These are phyloP conservation scores for Skeletonema costatum DNA, from an alignment of 108 stramenopile species.

Conservation along the genomic window DNA sequence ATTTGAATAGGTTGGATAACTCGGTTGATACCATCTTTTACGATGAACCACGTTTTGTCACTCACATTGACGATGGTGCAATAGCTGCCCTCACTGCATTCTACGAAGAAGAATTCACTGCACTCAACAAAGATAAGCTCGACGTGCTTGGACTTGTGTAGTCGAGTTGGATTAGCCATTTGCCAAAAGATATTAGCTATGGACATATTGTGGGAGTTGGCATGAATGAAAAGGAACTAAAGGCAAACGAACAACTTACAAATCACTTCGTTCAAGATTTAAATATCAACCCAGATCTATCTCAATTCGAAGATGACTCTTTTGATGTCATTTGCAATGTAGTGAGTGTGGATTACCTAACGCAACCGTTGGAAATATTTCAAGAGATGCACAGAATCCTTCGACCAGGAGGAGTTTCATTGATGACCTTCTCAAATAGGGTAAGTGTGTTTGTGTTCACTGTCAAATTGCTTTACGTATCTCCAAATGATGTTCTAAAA, in stretches of 20 bases:
- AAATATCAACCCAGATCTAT: constrained; percentile 55
- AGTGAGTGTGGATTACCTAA: constrained; percentile 79
- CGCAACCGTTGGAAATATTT: constrained; percentile 68
- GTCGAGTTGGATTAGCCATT: constrained; percentile 75
- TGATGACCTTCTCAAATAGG: constrained; percentile 74
- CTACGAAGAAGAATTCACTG: constrained; percentile 55
- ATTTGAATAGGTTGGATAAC: constrained; percentile 68
- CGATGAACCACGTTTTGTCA: constrained; percentile 68
- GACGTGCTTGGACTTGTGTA: constrained; percentile 80
- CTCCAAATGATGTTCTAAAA: neutral
- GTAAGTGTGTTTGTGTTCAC: neutral
- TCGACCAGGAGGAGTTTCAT: constrained; percentile 64
- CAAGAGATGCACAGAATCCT: constrained; percentile 74
- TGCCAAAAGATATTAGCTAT: constrained; percentile 50
- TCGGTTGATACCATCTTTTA: constrained; percentile 67
- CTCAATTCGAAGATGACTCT: constrained; percentile 61
- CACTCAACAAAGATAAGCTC: constrained; percentile 30
- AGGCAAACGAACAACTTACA: constrained; percentile 64
- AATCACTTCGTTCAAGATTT: constrained; percentile 64
- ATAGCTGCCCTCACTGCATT: constrained; percentile 57
- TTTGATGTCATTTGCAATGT: constrained; percentile 77
- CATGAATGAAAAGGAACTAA: constrained; percentile 76
- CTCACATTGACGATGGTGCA: constrained; percentile 79
- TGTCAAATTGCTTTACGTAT: neutral
- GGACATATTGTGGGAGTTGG: constrained; percentile 69